Conservation (phyloP, 768 basidiomycete genomes). For the Holtermanniella nyarrowii region DNA sequence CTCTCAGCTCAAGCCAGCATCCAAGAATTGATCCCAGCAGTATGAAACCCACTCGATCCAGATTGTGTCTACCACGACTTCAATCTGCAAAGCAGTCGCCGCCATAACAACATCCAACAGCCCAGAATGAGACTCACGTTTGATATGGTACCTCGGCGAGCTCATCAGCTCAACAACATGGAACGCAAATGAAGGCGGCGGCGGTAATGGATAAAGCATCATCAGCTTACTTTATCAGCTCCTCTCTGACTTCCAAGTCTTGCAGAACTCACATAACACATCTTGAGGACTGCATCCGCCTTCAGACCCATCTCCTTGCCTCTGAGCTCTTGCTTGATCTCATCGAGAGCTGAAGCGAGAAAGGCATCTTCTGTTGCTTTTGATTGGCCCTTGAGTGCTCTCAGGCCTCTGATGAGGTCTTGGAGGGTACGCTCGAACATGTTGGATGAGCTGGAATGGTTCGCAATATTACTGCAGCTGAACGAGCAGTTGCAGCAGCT, state of each 20-base stretch:
- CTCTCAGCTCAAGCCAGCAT: too few relatives aligned
- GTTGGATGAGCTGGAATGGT: not conserved
- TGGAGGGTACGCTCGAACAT: conserved; percentile 98
- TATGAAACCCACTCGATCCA: too few relatives aligned
- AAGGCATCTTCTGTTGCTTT: conserved; percentile 61
- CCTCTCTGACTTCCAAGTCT: conserved; percentile 2
- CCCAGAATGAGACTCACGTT: conserved; percentile 49
- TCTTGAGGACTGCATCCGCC: conserved; percentile 85
- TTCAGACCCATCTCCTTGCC: conserved; percentile 95
- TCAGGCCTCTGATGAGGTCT: conserved; percentile 86
- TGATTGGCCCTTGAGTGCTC: conserved; percentile 89
- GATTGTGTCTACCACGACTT: too few relatives aligned
- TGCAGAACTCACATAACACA: conserved; percentile 72
- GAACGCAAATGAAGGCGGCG: conserved; percentile 89
- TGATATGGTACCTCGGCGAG: conserved; percentile 77
- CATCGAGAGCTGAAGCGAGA: conserved; percentile 57
- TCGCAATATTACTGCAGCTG: too few relatives aligned
- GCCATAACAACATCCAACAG: too few relatives aligned
- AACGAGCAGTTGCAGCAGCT: too few relatives aligned
- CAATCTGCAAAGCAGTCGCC: too few relatives aligned
- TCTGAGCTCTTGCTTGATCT: conserved; percentile 77
- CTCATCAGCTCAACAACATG: conserved; percentile 98
- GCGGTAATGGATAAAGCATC: conserved; percentile 78
- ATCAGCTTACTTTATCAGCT: conserved; percentile 58
- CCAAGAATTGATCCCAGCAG: too few relatives aligned